Base-by-base conservation (phyloP, 495 filamentous ascomycete species). In the Aspergillus sclerotiicarbonarius region DNA sequence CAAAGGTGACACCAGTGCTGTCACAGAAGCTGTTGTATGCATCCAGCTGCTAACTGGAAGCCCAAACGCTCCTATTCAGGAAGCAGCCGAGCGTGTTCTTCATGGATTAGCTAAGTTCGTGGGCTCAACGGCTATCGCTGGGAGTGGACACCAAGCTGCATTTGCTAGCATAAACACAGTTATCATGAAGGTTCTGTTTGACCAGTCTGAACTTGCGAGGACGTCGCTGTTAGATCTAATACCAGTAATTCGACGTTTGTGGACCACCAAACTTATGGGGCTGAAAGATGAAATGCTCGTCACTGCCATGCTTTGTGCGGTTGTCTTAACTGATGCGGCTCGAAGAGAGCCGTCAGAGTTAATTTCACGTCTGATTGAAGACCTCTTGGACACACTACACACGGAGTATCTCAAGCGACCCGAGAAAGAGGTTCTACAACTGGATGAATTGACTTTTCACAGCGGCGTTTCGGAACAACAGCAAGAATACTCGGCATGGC, bases 131-230 rank as follows among this genome's bases (percentile, higher is more conserved):
- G 68, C 76, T 29, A 80, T 77, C 62, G 73, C 84, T 60, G 82
- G 83, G 56, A 84, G 79, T 65, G 74, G 84, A 31, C 87, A 90
- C 58, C 86, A 88, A 61, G 69, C 84, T 51, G 88, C 86, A 18
- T 89, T 96, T 61, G 86, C 84, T 41, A 77, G 84, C 51, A 80
- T 98, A 61, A 95, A 94, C 74, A 74, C 76, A 60, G 72, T 96
- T 33, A 68, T 94, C 43, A 74, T 74, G 31, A 82, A 75, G 61
- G 82, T 84, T 2, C 75, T 90, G 39, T 83, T 85, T 33, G 88
- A 95, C 64, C 80, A 89, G 55, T 78, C 85, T 16, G 67, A 79
- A 13, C 74, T 95, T 25, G 81, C 84, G 12, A 78, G 80, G 58
- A 76, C 72, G 35, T 71, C 85, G 25, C 70, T 87, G 46, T 67